Base-by-base conservation (phyloP, 176 grass and related monocot genomes). In the Guadua angustifolia region DNA sequence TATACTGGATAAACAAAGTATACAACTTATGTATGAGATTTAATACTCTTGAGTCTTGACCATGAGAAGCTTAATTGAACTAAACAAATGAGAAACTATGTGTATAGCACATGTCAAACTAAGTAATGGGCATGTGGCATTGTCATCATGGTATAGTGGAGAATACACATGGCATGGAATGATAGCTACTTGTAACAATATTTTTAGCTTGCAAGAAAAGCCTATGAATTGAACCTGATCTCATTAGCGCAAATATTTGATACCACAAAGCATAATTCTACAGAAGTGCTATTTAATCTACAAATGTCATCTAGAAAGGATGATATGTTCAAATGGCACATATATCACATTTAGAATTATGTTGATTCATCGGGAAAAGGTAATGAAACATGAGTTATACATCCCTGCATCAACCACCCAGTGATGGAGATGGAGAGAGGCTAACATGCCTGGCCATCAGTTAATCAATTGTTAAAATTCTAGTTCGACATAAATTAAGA, bases 91-190 rank as follows among this genome's bases (percentile, higher is more conserved):
- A 38, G 45, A 52, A 39, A 16, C 10, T 80, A 14, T 52, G 21
- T 55, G 4, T 17, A 67, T 5, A 66, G 47, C 17, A 62, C 0
- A 39, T 40, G 29, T 62, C 25, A 79, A 79, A 66, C 77, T 79
- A 2, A 79, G 43, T 66, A 50, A 79, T 64, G 17, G 40, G 7
- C 43, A 83, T 9, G 26, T 74, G 36, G 5, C 29, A 52, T 47
- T 56, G 53, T 64, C 69, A 73, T 74, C 57, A 73, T 39, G 19
- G 69, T 64, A 74, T 74, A n/a, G n/a, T 39, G 62, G 32, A 60
- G 7, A 83, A 63, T 18, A 62, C 60, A 66, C 10, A 66, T 50
- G 25, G 58, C 4, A 5, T 68, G 21, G 17, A 32, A 53, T 33
- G 68, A 5, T 68, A 69, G 21, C 46, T 80, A 40, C 13, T 60